phyloP scores from a whole-genome alignment of 768 basidiomycete genomes.

The Auricularia sp. region DNA sequence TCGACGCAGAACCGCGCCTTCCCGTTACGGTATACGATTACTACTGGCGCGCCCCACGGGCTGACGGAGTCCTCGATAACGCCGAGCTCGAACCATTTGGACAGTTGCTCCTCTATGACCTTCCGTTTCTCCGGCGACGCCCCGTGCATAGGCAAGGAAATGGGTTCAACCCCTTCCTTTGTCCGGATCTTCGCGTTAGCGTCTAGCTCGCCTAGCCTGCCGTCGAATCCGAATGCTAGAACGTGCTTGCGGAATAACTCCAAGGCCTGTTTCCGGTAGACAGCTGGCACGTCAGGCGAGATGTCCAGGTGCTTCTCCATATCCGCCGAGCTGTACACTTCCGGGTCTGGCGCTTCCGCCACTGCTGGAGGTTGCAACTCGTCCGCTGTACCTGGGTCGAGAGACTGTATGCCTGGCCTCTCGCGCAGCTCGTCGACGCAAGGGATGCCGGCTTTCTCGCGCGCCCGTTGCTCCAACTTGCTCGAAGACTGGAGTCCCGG shows the following conservation, averaged over 20 bases:
- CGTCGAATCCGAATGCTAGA: conserved; percentile 22
- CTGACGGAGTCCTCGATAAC: conserved; percentile 32
- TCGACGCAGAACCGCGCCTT: conserved; percentile 30
- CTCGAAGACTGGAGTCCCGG: neutral
- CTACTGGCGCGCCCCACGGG: conserved; percentile 25
- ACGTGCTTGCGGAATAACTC: conserved; percentile 11
- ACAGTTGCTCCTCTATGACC: conserved; percentile 20
- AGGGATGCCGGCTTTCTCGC: neutral
- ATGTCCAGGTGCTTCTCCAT: conserved; percentile 11
- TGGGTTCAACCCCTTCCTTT: conserved; percentile 12
- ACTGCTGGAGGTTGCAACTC: conserved; percentile 17
- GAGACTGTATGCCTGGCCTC: no score
- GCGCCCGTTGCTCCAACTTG: neutral
- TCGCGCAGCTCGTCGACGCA: no score
- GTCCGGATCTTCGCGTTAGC: conserved; percentile 18
- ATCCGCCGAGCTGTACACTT: conserved; percentile 4
- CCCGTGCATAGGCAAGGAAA: conserved; percentile 16
- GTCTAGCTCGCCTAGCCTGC: conserved; percentile 20
- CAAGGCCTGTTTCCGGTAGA: conserved; percentile 5
- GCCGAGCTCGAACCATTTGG: conserved; percentile 23
- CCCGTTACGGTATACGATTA: conserved; percentile 27
- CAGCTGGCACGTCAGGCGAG: conserved; percentile 11
- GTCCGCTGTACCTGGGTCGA: neutral
- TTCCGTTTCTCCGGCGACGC: conserved; percentile 16
- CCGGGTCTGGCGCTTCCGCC: conserved; percentile 13